Conservation (phyloP, 2,329 filamentous ascomycete species). For the Purpureocillium lavendulum region DNA sequence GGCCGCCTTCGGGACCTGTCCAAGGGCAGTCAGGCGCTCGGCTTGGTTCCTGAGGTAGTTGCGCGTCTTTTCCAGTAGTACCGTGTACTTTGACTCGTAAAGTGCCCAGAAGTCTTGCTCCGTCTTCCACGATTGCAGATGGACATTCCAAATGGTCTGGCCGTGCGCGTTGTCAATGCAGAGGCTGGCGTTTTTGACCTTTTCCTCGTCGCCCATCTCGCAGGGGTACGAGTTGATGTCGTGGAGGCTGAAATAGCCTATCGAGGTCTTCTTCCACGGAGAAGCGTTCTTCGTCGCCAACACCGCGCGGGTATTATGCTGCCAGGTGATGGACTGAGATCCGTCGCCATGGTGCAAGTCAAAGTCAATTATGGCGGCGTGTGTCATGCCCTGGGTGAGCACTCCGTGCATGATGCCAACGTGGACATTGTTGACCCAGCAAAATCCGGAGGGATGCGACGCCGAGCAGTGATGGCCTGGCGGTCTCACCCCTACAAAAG, state of each 20-base stretch:
- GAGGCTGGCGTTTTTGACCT: constrained; percentile 86
- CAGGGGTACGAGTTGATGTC: constrained; percentile 99
- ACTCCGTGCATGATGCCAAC: constrained; percentile 90
- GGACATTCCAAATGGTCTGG: constrained; percentile 93
- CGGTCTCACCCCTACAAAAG: constrained; percentile 87
- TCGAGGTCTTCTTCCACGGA: constrained; percentile 72
- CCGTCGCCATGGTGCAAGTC: constrained; percentile 90
- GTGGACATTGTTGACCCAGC: constrained; percentile 98
- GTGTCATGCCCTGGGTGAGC: constrained; percentile 75
- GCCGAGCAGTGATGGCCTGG: constrained; percentile 94
- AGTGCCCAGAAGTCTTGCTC: constrained; percentile 81
- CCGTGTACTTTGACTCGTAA: constrained; percentile 70
- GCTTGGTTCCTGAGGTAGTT: constrained; percentile 69
- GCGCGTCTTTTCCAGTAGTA: constrained; percentile 74
- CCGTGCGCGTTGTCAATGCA: constrained; percentile 93
- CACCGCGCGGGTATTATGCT: constrained; percentile 65
- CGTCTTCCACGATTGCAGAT: constrained; percentile 79
- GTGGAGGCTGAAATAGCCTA: constrained; percentile 94
- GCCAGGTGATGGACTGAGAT: constrained; percentile 91
- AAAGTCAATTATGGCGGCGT: constrained; percentile 89
- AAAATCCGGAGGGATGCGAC: constrained; percentile 86
- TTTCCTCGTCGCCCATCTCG: constrained; percentile 85
- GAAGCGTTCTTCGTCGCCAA: constrained; percentile 61
- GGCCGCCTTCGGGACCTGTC: constrained; percentile 65
- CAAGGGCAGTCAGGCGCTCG: constrained; percentile 48